A percentile compares a stretch with the other conserved stretches of the same genome.
Conservation (phyloP, 345 rosid genomes). For the Geranium rotundifolium region DNA sequence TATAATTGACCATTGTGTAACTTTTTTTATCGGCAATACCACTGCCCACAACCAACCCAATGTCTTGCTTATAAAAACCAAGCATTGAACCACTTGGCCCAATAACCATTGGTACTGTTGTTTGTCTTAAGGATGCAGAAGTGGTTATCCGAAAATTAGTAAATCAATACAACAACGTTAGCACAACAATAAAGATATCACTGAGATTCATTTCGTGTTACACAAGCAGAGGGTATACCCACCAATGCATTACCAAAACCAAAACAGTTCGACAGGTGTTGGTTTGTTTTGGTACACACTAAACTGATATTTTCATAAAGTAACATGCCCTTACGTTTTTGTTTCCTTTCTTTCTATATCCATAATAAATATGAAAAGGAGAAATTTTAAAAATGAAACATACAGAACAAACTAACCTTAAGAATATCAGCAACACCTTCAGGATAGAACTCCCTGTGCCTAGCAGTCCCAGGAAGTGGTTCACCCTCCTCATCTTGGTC, state of each 20-base stretch:
- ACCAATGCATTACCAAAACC: background rate
- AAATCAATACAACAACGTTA: background rate
- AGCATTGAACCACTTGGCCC: no score
- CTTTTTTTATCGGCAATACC: no score
- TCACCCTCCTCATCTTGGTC: conserved; percentile 84
- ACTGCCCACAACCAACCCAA: no score
- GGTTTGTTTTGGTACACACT: background rate
- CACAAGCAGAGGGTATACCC: background rate
- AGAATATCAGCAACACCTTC: conserved; percentile 93
- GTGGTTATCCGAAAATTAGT: no score
- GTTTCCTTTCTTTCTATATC: background rate
- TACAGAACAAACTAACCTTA: conserved; percentile 41
- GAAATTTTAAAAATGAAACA: conserved; percentile 1
- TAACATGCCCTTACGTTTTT: background rate
- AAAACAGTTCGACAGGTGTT: background rate
- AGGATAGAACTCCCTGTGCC: conserved; percentile 98
- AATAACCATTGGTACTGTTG: no score
- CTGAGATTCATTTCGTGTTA: no score
- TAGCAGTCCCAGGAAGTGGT: conserved; percentile 97
- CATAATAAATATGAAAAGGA: background rate
- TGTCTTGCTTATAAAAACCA: no score
- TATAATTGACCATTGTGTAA: no score
- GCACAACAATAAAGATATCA: no score
- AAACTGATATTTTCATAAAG: background rate
- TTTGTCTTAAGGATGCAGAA: no score